phyloP scores from a whole-genome alignment of 805 yeast species.

The Metschnikowia dekortorum region DNA sequence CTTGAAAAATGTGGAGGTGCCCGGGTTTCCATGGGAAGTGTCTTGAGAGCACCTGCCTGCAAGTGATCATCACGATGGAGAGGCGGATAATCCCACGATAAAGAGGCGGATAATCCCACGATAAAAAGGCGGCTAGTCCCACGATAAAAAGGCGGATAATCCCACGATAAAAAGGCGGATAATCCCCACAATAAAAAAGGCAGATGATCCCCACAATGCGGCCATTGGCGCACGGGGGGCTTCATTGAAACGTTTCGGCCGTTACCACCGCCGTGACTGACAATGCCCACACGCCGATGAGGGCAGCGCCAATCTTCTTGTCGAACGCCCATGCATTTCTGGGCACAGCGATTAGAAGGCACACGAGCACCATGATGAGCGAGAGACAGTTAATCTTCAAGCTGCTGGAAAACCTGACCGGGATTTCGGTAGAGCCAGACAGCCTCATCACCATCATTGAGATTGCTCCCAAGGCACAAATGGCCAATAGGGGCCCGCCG shows the following conservation, averaged over 20 bases:
- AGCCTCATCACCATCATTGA: conserved; percentile 12
- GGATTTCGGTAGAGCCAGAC: conserved; percentile 1
- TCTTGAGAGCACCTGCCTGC: no score
- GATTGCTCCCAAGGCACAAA: conserved; percentile 78
- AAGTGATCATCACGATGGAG: no score
- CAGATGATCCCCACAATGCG: no score
- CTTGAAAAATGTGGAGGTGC: no score
- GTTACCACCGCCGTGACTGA: not conserved
- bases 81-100: no score
- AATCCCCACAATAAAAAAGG: no score
- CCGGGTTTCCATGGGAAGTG: no score
- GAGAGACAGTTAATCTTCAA: conserved; percentile 13
- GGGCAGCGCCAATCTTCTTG: conserved; percentile 27
- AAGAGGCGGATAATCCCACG: no score
- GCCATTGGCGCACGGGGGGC: no score
- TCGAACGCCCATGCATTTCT: conserved; percentile 30
- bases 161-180: no score
- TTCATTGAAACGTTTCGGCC: not conserved
- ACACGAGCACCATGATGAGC: conserved; percentile 9
- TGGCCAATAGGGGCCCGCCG: conserved; percentile 83
- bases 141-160: no score
- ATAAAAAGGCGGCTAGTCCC: no score
- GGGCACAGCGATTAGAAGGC: conserved; percentile 11
- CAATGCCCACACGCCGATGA: conserved; percentile 28
- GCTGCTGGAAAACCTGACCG: conserved; percentile 11